Evolutionary conservation across 768 basidiomycete species (phyloP), one percentile per base, ranked within the genome.

Genomic region (Lentinula sp.): DNA sequence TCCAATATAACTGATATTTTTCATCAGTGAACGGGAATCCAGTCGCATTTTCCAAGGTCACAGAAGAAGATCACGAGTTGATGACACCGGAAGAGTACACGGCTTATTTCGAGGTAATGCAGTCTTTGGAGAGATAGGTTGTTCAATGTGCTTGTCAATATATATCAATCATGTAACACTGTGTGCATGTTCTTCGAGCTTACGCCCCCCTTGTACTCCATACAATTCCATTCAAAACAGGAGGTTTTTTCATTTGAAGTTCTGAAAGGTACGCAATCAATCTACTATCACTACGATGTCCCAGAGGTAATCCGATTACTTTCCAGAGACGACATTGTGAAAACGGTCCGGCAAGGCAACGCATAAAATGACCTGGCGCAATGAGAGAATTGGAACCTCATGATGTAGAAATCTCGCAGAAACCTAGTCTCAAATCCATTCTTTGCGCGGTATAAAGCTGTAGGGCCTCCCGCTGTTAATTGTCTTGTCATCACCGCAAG

Each of bases 71-170:
- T 69, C 89, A 94, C 67, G 95, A 94, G 51, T 69, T 87, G 66
- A 97, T 97, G 95, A 92, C 91, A 3, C 87, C 91, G 1, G 95
- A 95, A 60, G 95, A 97, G 73, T 96, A 96, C 69, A 85, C 87
- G 35, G 84, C 85, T 37, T 93, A 83, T 74, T 93, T 87, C 69
- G 85, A 90, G 66, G 77, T 91, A 62, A 77, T 86, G 69, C 83
- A 84, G 72, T 76, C 79, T 56, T 78, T 72, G 33, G 59, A 60
- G 20, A 39, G 6, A 18, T 50, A 50, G 35, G 20, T 35, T 57
- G 8, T 9, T 37, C 28, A 28, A 42, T 28, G 23, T 48, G 20
- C 23, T 18, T 48, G 12, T 15, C 10, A 28, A 28, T 28, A 28
- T 28, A 28, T 28, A 28, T 28, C 28, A 28, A 28, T 28, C 28